A percentile compares a stretch with the other conserved stretches of the same genome.
Conservation (phyloP, 2,329 filamentous ascomycete genomes). For the Dactylellina sp. region DNA sequence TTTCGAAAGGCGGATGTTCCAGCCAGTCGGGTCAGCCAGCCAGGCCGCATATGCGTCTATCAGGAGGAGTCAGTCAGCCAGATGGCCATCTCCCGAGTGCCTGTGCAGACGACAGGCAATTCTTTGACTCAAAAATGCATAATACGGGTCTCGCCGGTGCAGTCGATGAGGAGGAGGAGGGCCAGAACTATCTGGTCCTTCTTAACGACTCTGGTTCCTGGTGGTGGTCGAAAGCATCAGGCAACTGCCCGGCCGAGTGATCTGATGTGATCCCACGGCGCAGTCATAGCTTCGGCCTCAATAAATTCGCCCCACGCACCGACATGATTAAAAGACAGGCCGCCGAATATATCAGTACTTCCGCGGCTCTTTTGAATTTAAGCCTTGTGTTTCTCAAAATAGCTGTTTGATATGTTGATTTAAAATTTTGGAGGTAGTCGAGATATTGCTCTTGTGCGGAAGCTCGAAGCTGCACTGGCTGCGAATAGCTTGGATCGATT, state of each 20-base stretch:
- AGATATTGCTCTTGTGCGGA: neutral
- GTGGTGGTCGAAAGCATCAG: constrained; percentile 3
- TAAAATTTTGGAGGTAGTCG: neutral
- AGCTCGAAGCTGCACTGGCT: too few species aligned
- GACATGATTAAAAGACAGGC: neutral
- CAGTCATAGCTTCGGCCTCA: constrained; percentile 1
- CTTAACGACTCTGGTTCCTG: neutral
- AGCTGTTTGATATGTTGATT: neutral
- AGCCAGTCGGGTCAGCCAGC: constrained; percentile 49
- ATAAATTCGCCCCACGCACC: neutral
- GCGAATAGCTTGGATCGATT: neutral
- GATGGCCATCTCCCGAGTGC: constrained; percentile 15
- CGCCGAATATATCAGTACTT: too few species aligned
- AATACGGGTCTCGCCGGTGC: constrained; percentile 16
- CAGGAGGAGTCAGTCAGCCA: constrained; percentile 47
- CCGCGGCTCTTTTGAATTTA: neutral
- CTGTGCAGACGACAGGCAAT: constrained; percentile 13
- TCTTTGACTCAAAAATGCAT: constrained; percentile 49
- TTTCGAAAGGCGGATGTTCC: constrained; percentile 15
- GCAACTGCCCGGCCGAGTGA: neutral
- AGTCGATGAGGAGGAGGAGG: too few species aligned
- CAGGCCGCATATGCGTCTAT: constrained; percentile 36
- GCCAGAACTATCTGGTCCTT: neutral
- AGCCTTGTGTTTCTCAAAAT: neutral
- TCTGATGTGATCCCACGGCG: constrained; percentile 13